Percentiles rank a stretch among this genome's conserved stretches.
phyloP scores from a whole-genome alignment of 345 rosid genomes.

The Hibiscus mutabilis region DNA sequence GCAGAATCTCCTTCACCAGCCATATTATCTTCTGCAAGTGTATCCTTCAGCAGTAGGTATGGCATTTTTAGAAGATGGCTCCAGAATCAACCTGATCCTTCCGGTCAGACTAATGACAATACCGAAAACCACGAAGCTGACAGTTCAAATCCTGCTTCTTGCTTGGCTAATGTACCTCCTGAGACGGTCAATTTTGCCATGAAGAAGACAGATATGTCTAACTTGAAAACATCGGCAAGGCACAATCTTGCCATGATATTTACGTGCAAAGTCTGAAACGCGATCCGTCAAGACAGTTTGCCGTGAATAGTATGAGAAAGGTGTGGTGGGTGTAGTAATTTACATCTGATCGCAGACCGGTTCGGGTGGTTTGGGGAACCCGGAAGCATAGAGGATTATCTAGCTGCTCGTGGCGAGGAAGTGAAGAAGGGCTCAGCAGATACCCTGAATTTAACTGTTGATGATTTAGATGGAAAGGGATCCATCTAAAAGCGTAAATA shows the following conservation, averaged over 20 bases:
- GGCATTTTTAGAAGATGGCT: conserved; percentile 28
- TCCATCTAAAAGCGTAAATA: conserved; percentile 23
- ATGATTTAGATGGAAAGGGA: conserved; percentile 72
- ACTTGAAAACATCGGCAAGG: conserved; percentile 57
- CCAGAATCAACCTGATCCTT: conserved; percentile 27
- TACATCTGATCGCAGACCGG: conserved; percentile 81
- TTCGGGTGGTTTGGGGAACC: conserved; percentile 90
- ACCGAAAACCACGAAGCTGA: conserved; percentile 16
- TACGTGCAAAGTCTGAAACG: conserved; percentile 85
- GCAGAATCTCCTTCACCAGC: not conserved
- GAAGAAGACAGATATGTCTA: conserved; percentile 36
- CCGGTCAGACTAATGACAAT: conserved; percentile 18
- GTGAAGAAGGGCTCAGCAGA: conserved; percentile 68
- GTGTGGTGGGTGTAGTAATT: conserved; percentile 78
- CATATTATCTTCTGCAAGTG: not conserved
- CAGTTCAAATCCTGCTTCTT: conserved; percentile 17
- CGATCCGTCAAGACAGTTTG: conserved; percentile 70
- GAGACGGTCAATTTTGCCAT: conserved; percentile 22
- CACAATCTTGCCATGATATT: conserved; percentile 84
- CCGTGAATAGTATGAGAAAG: conserved; percentile 73
- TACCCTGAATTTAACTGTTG: conserved; percentile 65
- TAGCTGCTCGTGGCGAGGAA: conserved; percentile 80
- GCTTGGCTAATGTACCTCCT: conserved; percentile 17
- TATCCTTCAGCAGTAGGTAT: not conserved
- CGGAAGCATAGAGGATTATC: conserved; percentile 71